Evolutionary conservation across 2,329 filamentous ascomycete genomes (phyloP), one percentile per base, ranked within the genome.

Genomic region (Alternaria arbusti): DNA sequence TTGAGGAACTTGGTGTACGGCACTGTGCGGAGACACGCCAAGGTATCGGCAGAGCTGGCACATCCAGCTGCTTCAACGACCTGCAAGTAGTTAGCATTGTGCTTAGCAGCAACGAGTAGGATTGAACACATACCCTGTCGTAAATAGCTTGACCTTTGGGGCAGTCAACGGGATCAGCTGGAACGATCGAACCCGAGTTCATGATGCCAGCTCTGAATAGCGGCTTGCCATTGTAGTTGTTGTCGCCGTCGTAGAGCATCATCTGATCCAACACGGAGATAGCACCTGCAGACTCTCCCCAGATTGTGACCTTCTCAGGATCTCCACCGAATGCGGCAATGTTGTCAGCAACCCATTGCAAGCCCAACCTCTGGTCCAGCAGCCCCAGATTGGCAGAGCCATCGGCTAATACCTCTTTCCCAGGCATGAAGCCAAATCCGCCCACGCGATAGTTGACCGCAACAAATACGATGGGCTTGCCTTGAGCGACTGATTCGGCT

Each of bases 201-300:
- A 96, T 94, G 70, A 95, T 94, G 25, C 84, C 91, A 1, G 83
- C 91, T 25, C 90, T 87, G 85, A 96, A 95, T 0, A 96, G 84
- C 1, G 89, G 84, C 71, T 90, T 88, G 57, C 89, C 90, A 3
- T 94, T 93, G 82, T 94, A 94, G 0, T 83, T 89, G 74, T 88
- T 87, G 77, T 95, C 84, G 7, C 92, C 92, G 32, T 88, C 86
- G 69, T 92, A 93, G 11, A 94, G 82, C 1, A 88, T 82, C 87
- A 93, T 93, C 70, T 95, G 92, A 71, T 94, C 87, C 52, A 91
- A 86, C 1, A 92, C 90, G 0, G 90, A 93, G 65, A 94, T 93
- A 13, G 77, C 68, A 12, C 83, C 82, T 8, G 80, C 78, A 43
- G 68, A 73, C 74, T 94, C 89, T 25, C 92, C 92, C 89, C 90